A percentile compares a stretch with the other conserved stretches of the same genome.
Conservation (phyloP, 73 alveolate genomes). For the Diophrys appendiculata region DNA sequence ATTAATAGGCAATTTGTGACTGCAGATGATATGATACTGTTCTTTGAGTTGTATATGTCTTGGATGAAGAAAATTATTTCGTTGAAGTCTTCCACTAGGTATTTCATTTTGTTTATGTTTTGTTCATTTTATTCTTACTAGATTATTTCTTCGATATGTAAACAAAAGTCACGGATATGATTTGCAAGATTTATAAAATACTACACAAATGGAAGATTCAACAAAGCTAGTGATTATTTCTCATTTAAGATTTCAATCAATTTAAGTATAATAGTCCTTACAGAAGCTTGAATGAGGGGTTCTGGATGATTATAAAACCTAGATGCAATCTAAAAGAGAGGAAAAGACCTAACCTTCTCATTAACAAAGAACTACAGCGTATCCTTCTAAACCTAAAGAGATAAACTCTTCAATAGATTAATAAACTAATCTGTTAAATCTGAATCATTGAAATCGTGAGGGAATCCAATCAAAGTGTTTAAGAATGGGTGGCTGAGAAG, state of each 20-base stretch:
- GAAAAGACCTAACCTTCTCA: conserved; percentile 84
- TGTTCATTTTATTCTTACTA: conserved; percentile 54
- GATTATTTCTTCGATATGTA: conserved; percentile 66
- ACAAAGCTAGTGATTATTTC: conserved; percentile 66
- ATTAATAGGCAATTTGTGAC: conserved; percentile 37
- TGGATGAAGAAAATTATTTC: conserved; percentile 46
- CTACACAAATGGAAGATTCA: conserved; percentile 68
- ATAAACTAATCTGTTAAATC: conserved; percentile 91
- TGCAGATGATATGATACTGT: conserved; percentile 15
- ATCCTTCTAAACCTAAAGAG: conserved; percentile 77
- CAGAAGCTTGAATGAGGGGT: conserved; percentile 90
- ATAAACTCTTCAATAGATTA: conserved; percentile 83
- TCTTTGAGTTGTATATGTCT: conserved; percentile 40
- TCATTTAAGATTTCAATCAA: conserved; percentile 53
- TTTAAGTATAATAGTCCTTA: conserved; percentile 84
- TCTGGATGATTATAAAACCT: conserved; percentile 84
- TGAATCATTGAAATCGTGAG: conserved; percentile 59
- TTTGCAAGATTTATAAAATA: conserved; percentile 75
- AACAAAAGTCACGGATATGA: conserved; percentile 73
- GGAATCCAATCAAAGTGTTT: conserved; percentile 57
- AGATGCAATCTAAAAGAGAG: conserved; percentile 81
- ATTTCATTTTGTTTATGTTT: conserved; percentile 10
- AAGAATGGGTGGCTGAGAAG: conserved; percentile 67
- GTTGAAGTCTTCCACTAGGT: conserved; percentile 46
- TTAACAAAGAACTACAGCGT: conserved; percentile 82